Evolutionary conservation across 805 yeast species (phyloP).

Genomic region (Saccharomycopsis selenospora): DNA sequence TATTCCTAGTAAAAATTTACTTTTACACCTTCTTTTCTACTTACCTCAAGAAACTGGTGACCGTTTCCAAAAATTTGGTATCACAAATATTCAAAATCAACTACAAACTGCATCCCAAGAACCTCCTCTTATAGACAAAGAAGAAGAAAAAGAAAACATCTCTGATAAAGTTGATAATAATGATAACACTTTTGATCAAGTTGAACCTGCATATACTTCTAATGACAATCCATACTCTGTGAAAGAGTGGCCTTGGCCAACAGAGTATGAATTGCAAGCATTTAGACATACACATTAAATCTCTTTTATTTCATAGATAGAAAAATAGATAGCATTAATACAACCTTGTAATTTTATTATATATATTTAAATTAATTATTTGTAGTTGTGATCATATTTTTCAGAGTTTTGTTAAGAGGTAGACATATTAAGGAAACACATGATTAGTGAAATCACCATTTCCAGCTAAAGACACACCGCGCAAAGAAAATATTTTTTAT

Average conservation of each 20-base stretch:
- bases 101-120: background rate
- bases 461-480: too few relatives aligned
- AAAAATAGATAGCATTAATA: too few relatives aligned
- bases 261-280: conserved; percentile 10
- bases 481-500: too few relatives aligned
- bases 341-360: too few relatives aligned
- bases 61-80: conserved; percentile 1
- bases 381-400: too few relatives aligned
- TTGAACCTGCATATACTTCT: background rate
- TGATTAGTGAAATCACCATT: too few relatives aligned
- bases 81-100: background rate
- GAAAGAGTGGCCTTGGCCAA: conserved; percentile 21
- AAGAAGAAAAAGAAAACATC: background rate
- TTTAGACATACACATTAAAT: conserved; percentile 5
- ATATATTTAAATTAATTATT: too few relatives aligned
- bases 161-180: background rate
- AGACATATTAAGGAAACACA: too few relatives aligned
- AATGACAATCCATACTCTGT: conserved; percentile 9
- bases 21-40: conserved; percentile 24
- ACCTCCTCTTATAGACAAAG: background rate
- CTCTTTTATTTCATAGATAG: too few relatives aligned
- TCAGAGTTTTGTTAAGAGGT: too few relatives aligned
- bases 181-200: background rate
- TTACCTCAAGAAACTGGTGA: conserved; percentile 8
- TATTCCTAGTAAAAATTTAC: conserved; percentile 34